A percentile compares a stretch with the other conserved stretches of the same genome.
These are phyloP conservation scores for Hapsidospora chrysogenum DNA, from an alignment of 495 filamentous ascomycete species.

Conservation along the genomic window DNA sequence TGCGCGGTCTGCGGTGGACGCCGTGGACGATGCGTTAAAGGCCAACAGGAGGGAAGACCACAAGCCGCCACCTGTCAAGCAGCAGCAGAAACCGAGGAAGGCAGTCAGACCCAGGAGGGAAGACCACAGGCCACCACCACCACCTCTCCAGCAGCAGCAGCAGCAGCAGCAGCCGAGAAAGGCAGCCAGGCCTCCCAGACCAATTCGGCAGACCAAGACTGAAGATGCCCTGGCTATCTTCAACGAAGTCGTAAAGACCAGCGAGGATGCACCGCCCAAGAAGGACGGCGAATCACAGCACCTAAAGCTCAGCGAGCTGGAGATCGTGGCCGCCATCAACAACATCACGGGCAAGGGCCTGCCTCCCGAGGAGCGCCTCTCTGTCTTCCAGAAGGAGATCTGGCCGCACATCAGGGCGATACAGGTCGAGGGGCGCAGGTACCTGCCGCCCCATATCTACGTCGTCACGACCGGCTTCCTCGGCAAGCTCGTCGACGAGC, in stretches of 20 bases:
- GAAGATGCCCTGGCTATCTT: conserved; percentile 2
- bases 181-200: too few species aligned
- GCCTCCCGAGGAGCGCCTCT: background rate
- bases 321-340: conserved; percentile 1
- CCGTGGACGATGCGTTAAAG: too few species aligned
- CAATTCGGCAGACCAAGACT: too few species aligned
- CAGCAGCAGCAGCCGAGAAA: too few species aligned
- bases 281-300: background rate
- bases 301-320: background rate
- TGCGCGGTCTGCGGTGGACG: too few species aligned
- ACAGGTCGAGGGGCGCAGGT: background rate
- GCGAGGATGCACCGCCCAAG: background rate
- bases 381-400: background rate
- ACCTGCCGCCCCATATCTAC: background rate
- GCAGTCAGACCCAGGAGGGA: too few species aligned
- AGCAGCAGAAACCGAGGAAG: too few species aligned
- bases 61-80: too few species aligned
- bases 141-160: too few species aligned
- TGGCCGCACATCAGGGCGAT: background rate
- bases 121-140: too few species aligned
- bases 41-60: too few species aligned
- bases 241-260: conserved; percentile 1
- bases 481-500: conserved; percentile 12
- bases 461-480: conserved; percentile 4
- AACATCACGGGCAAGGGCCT: background rate